Evolutionary conservation across 2,329 filamentous ascomycete species (phyloP).

Genomic region (Fusarium begoniae): DNA sequence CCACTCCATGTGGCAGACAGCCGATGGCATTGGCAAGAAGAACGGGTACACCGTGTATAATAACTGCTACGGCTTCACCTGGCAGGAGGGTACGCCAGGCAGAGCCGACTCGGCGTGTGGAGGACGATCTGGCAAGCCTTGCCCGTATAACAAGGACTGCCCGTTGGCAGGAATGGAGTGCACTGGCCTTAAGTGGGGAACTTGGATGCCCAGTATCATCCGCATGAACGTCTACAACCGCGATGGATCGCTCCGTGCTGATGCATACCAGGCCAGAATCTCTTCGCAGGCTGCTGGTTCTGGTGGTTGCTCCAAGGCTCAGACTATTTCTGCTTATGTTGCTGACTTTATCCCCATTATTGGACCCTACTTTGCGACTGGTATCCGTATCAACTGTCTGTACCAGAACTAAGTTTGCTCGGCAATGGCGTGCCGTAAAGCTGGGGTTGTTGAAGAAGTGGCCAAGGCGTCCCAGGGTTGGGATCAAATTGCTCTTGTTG

Average conservation of each 20-base stretch:
- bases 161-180: constrained; percentile 8
- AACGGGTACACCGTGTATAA: constrained; percentile 1
- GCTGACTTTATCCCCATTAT: background rate
- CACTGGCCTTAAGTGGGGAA: background rate
- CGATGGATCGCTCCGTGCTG: background rate
- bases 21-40: background rate
- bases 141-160: background rate
- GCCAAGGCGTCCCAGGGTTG: background rate
- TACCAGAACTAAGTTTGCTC: constrained; percentile 46
- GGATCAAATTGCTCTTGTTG: rapidly evolving
- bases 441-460: background rate
- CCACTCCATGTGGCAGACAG: background rate
- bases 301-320: background rate
- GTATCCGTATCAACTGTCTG: background rate
- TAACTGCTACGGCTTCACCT: background rate
- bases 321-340: background rate
- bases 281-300: background rate
- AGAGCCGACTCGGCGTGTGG: background rate
- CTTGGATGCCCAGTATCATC: constrained; percentile 7
- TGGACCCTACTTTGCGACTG: constrained; percentile 1
- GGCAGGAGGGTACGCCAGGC: background rate
- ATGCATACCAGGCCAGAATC: background rate
- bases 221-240: constrained; percentile 11
- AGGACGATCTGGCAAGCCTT: background rate
- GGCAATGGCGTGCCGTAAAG: background rate